Evolutionary conservation across 1,139 yeast species (phyloP).

Genomic region (Yueomyces sp.): DNA sequence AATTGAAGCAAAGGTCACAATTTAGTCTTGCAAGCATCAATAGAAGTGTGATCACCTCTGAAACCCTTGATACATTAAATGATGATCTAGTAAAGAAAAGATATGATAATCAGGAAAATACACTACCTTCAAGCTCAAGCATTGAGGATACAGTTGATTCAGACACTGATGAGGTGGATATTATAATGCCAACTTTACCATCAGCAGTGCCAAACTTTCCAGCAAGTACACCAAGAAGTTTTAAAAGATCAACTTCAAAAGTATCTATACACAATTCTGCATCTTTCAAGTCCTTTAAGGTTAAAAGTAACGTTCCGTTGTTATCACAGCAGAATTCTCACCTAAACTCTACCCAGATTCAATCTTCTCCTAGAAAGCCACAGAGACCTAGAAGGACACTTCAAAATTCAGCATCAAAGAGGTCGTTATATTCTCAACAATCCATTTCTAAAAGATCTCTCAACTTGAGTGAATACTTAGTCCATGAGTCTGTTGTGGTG

Average conservation of each 20-base stretch:
- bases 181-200: slow-evolving; percentile 9
- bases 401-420: slow-evolving; percentile 22
- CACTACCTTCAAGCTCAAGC: not conserved
- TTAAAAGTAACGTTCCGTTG: not conserved
- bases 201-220: slow-evolving; percentile 12
- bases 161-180: not conserved
- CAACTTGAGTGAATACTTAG: slow-evolving; percentile 19
- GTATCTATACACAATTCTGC: slow-evolving; percentile 7
- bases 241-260: slow-evolving; percentile 15
- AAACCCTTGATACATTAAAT: slow-evolving; percentile 1
- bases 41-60: slow-evolving; percentile 1
- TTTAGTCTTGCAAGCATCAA: slow-evolving; percentile 17
- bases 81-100: not conserved
- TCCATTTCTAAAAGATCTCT: slow-evolving; percentile 25
- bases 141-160: not conserved
- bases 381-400: slow-evolving; percentile 10
- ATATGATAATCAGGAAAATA: not conserved
- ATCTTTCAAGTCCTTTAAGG: slow-evolving; percentile 1
- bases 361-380: slow-evolving; percentile 5
- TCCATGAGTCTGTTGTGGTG: slow-evolving; percentile 5
- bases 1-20: slow-evolving; percentile 19
- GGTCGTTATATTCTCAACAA: slow-evolving; percentile 21
- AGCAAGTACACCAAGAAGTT: slow-evolving; percentile 19
- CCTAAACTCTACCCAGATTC: not conserved
- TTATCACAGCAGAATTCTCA: slow-evolving; percentile 1